These are phyloP conservation scores for Cryptococcus jaspeensis DNA, from an alignment of 1,284 basidiomycete genomes.

Conservation along the genomic window DNA sequence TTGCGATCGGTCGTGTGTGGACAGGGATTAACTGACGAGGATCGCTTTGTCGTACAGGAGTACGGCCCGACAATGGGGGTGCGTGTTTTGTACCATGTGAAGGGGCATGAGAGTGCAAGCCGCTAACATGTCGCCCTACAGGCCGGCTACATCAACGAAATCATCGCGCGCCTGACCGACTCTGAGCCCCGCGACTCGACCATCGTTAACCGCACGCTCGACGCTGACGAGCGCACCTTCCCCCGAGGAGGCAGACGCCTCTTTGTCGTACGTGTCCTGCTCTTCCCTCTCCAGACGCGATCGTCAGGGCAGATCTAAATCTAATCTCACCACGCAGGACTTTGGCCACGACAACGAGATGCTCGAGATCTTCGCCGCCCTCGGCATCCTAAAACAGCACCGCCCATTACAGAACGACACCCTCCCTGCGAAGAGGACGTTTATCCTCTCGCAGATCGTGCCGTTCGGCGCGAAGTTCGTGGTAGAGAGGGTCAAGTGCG, in stretches of 20 bases:
- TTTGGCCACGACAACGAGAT: conserved; percentile 81
- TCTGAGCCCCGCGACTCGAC: conserved; percentile 65
- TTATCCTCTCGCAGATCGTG: conserved; percentile 33
- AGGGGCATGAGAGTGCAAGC: too few species aligned
- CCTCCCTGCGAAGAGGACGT: conserved; percentile 31
- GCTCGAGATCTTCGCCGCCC: conserved; percentile 69
- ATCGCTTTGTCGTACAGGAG: conserved; percentile 4
- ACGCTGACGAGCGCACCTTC: conserved; percentile 65
- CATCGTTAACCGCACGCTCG: conserved; percentile 75
- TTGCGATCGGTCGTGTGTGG: neutral
- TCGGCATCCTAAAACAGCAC: conserved; percentile 62
- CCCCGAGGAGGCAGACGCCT: conserved; percentile 54
- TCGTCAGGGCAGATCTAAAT: neutral
- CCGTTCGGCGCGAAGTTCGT: conserved; percentile 43
- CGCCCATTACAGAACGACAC: conserved; percentile 18
- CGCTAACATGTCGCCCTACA: neutral
- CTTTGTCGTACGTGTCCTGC: conserved; percentile 36
- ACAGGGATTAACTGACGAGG: neutral
- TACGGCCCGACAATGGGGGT: conserved; percentile 55
- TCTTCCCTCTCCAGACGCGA: neutral
- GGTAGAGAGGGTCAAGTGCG: conserved; percentile 42
- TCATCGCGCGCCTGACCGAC: conserved; percentile 71
- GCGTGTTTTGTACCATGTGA: neutral
- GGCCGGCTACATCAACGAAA: conserved; percentile 79
- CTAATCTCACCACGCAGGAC: conserved; percentile 51